A percentile compares a stretch with the other conserved stretches of the same genome.
Evolutionary conservation across 2,329 filamentous ascomycete species (phyloP).

Genomic region (Atkinsonella texensis): DNA sequence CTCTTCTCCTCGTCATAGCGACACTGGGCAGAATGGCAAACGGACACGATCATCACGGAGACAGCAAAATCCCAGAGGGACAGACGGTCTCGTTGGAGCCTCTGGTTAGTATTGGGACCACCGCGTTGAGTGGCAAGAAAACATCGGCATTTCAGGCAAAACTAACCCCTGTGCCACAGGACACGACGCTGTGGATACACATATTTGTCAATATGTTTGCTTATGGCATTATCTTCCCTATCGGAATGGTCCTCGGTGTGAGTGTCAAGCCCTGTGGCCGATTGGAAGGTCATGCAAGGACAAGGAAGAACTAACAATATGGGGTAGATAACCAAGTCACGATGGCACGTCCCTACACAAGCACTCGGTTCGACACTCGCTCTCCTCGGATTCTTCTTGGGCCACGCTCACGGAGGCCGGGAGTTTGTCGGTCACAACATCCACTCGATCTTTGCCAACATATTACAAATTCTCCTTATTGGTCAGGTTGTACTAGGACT

Average conservation of each 20-base stretch:
- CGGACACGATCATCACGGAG: conserved; percentile 39
- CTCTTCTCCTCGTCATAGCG: conserved; percentile 12
- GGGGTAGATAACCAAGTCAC: conserved; percentile 66
- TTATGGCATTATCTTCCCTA: conserved; percentile 85
- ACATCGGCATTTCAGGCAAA: background rate
- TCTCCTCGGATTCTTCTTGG: conserved; percentile 77
- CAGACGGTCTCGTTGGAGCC: conserved; percentile 59
- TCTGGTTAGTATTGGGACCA: conserved; percentile 39
- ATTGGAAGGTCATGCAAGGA: background rate
- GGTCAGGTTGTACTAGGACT: conserved; percentile 69
- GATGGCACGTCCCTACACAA: conserved; percentile 91
- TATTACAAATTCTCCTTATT: conserved; percentile 67
- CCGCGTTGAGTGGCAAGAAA: background rate
- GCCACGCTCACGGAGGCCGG: conserved; percentile 80
- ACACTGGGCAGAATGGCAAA: conserved; percentile 13
- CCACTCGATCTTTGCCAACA: conserved; percentile 69
- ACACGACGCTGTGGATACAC: conserved; percentile 83
- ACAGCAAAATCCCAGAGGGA: conserved; percentile 53
- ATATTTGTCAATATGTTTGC: conserved; percentile 79
- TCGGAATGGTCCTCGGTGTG: conserved; percentile 92
- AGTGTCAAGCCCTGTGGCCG: conserved; percentile 19
- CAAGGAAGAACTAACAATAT: background rate
- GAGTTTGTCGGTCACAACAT: conserved; percentile 67
- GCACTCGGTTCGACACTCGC: conserved; percentile 62
- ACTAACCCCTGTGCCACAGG: conserved; percentile 35